phyloP scores from a whole-genome alignment of 441 rosid genomes.

The Metrosideros polymorpha region DNA sequence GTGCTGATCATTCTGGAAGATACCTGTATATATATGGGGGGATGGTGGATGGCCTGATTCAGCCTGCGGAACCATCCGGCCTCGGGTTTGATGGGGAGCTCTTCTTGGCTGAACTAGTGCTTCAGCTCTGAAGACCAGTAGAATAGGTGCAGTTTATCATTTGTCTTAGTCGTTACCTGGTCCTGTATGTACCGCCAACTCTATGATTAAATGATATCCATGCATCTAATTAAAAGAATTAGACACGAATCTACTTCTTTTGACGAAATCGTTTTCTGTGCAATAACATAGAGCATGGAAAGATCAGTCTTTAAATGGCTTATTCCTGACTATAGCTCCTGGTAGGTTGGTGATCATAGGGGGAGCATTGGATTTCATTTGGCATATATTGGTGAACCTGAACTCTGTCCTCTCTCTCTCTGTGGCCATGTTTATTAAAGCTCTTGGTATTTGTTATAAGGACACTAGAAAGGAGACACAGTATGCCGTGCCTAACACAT shows the following conservation, averaged over 20 bases:
- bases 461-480: not conserved
- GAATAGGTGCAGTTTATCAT: not conserved
- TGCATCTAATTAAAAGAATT: not conserved
- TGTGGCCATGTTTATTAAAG: not conserved
- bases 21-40: slow-evolving; percentile 74
- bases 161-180: not conserved
- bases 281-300: not conserved
- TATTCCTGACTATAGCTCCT: not conserved
- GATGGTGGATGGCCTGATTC: slow-evolving; percentile 65
- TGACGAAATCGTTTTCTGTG: not conserved
- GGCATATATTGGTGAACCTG: not conserved
- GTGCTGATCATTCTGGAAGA: slow-evolving; percentile 63
- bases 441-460: not conserved
- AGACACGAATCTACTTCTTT: not conserved
- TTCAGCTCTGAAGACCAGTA: slow-evolving; percentile 19
- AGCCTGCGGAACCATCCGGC: slow-evolving; percentile 41
- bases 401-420: not conserved
- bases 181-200: slow-evolving; percentile 1
- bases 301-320: not conserved
- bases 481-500: not conserved
- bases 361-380: not conserved
- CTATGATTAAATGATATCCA: not conserved
- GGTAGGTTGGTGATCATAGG: not conserved
- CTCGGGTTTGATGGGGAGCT: slow-evolving; percentile 72
- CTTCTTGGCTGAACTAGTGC: slow-evolving; percentile 56